Evolutionary conservation across 768 basidiomycete species (phyloP).

Genomic region (Boletus bicolor): DNA sequence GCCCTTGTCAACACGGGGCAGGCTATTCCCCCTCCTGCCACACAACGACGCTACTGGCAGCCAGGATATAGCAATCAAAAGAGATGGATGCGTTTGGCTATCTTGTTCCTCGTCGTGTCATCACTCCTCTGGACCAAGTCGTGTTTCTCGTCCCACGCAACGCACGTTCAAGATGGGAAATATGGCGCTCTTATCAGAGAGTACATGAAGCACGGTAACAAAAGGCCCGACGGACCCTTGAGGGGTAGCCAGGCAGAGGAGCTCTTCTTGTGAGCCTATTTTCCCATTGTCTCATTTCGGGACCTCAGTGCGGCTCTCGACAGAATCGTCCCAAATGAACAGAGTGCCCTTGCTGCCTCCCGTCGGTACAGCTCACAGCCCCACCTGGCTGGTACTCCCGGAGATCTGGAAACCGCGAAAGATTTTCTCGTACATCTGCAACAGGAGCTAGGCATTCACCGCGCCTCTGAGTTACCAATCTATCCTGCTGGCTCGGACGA

Average conservation of each 20-base stretch:
- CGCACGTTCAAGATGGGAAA: constrained; percentile 8
- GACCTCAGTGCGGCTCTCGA: not conserved
- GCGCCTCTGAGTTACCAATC: constrained; percentile 37
- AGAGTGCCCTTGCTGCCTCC: constrained; percentile 49
- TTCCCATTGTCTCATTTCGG: not conserved
- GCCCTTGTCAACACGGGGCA: not conserved
- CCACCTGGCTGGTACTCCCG: constrained; percentile 57
- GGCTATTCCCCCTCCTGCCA: constrained; percentile 21
- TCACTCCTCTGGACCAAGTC: constrained; percentile 17
- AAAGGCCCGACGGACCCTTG: constrained; percentile 17
- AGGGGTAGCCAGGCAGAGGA: constrained; percentile 40
- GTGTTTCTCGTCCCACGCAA: not conserved
- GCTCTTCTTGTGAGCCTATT: constrained; percentile 40
- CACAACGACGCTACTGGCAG: constrained; percentile 4
- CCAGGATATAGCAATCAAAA: constrained; percentile 3
- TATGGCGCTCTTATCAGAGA: constrained; percentile 16
- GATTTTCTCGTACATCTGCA: constrained; percentile 53
- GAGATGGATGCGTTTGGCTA: constrained; percentile 11
- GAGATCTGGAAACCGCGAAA: constrained; percentile 56
- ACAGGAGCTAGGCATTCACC: constrained; percentile 42
- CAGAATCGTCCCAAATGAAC: constrained; percentile 51
- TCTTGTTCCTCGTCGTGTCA: constrained; percentile 9
- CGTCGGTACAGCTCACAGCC: constrained; percentile 51
- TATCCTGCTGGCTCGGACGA: constrained; percentile 55
- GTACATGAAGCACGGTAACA: constrained; percentile 17